A percentile compares a stretch with the other conserved stretches of the same genome.
Evolutionary conservation across 805 yeast species (phyloP).

Genomic region (Scheffersomyces spartinae): DNA sequence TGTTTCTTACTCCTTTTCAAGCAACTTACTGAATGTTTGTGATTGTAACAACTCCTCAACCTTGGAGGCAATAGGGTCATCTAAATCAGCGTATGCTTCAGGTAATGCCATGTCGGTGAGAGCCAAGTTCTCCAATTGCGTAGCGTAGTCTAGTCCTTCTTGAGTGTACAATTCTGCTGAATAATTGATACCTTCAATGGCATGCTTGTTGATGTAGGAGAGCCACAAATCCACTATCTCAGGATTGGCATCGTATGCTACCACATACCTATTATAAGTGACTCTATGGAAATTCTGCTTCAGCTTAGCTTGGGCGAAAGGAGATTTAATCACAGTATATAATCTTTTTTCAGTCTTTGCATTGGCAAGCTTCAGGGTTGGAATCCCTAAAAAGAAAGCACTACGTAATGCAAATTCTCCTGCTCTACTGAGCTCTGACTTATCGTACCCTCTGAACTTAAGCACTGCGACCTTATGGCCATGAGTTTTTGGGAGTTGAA

Average conservation of each 20-base stretch:
- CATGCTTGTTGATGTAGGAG: constrained; percentile 64
- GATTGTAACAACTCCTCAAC: constrained; percentile 29
- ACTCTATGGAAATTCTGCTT: constrained; percentile 90
- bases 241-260: constrained; percentile 75
- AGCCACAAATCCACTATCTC: constrained; percentile 78
- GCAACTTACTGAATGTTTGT: constrained; percentile 23
- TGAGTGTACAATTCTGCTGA: constrained; percentile 14
- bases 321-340: constrained; percentile 90
- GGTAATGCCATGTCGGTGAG: constrained; percentile 20
- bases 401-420: constrained; percentile 83
- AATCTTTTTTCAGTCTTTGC: constrained; percentile 62
- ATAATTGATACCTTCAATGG: constrained; percentile 76
- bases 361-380: constrained; percentile 64
- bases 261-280: constrained; percentile 64
- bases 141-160: constrained; percentile 18
- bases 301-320: constrained; percentile 88
- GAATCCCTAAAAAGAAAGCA: constrained; percentile 83
- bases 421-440: constrained; percentile 59
- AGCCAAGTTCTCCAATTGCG: constrained; percentile 16
- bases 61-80: constrained; percentile 27
- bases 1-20: no score
- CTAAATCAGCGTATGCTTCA: constrained; percentile 17
- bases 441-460: constrained; percentile 60
- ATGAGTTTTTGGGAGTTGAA: constrained; percentile 52
- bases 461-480: constrained; percentile 75